Conservation (phyloP, 2,329 filamentous ascomycete species). For the Cadophora luteo-olivacea region DNA sequence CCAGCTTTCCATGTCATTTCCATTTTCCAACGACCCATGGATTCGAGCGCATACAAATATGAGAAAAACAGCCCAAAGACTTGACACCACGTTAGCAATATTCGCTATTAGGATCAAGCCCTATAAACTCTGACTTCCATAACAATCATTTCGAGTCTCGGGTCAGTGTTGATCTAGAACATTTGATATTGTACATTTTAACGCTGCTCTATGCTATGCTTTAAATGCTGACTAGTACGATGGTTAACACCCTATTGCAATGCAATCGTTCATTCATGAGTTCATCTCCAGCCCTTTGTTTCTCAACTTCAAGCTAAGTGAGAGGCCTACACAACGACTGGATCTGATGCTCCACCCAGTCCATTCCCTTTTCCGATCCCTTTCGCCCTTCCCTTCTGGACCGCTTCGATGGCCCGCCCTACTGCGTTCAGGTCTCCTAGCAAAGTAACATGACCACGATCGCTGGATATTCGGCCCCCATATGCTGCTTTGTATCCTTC, state of each 20-base stretch:
- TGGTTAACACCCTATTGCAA: not conserved
- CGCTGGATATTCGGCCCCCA: conserved; percentile 78
- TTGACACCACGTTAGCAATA: no score
- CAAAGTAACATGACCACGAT: conserved; percentile 86
- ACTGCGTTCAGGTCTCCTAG: conserved; percentile 85
- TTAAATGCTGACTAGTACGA: not conserved
- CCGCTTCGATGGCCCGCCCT: conserved; percentile 73
- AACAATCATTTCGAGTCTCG: not conserved
- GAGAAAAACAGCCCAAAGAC: no score
- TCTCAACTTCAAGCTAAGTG: not conserved
- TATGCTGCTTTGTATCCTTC: conserved; percentile 76
- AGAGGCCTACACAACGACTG: not conserved
- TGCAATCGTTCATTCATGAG: conserved; percentile 2
- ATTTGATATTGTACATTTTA: conserved; percentile 5
- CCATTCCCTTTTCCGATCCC: conserved; percentile 64
- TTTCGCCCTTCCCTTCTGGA: conserved; percentile 70
- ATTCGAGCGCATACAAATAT: no score
- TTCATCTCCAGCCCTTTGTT: not conserved
- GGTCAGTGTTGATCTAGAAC: not conserved
- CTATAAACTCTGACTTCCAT: no score
- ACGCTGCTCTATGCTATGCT: not conserved
- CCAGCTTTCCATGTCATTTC: no score
- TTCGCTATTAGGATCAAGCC: no score
- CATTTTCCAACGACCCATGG: no score
- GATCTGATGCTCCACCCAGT: not conserved